Evolutionary conservation across 768 basidiomycete genomes (phyloP), one percentile per base, ranked within the genome.

Genomic region (Lanmaoa pseudosensibilis): DNA sequence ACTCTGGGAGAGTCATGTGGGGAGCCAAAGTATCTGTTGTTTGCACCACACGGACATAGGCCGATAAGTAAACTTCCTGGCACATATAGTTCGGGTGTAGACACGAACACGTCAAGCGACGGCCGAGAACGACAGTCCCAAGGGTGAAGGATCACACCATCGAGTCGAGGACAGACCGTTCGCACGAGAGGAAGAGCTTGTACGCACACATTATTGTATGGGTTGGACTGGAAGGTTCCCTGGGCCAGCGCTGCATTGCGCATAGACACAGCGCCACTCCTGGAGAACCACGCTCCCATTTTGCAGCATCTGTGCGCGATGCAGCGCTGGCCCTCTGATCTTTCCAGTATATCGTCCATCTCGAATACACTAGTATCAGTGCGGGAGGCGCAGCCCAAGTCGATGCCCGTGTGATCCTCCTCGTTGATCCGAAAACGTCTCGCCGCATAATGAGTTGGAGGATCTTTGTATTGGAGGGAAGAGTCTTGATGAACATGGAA

Each of bases 271-370:
- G 36, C 59, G 51, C 52, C 59, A 61, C 27, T 62, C 4, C 59
- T 39, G 50, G 52, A 62, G 52, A 44, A 62, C 61, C 8, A 33
- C 52, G 55, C 55, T 62, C 60, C 60, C 55, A 54, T 52, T 54
- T 57, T 62, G 52, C 49, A 52, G 46, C 21, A 38, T 49, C 45
- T 57, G 27, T 21, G 55, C 38, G 13, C 30, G 27, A 58, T 48
- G 32, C 21, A 27, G 33, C 41, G 7, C 40, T 48, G 23, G 45
- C 25, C 19, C 8, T 2, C 4, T 18, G 25, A 3, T 5, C 10
- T 25, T n/a, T 23, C 15, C 4, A 25, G 15, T 16, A 9, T 12
- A n/a, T 4, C 47, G 3, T 13, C 11, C 2, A 21, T 34, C 19
- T 15, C 15, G 9, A 18, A 2, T 5, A 19, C 5, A 23, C 21